Percentiles rank a stretch among this genome's conserved stretches.
These are phyloP conservation scores for Nissolia schottii DNA, from an alignment of 306 rosid genomes.

Conservation along the genomic window DNA sequence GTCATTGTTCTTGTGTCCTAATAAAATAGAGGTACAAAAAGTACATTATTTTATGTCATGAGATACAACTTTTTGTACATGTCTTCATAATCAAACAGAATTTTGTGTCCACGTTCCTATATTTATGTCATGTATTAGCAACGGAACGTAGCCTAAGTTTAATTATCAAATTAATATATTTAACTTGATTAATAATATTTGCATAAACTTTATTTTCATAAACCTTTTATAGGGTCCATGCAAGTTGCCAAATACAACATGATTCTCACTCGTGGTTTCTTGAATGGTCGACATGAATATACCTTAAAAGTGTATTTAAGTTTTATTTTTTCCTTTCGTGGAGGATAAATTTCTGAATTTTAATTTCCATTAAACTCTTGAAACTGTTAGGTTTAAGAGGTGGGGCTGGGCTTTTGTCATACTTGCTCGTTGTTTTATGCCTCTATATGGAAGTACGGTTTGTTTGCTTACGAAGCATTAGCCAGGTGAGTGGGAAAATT, in stretches of 20 bases:
- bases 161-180: background rate
- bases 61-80: no score
- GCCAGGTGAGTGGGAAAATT: slow-evolving; percentile 29
- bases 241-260: background rate
- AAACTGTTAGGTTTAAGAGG: slow-evolving; percentile 13
- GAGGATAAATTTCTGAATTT: background rate
- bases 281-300: background rate
- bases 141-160: no score
- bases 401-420: slow-evolving; percentile 16
- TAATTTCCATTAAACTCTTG: background rate
- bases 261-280: background rate
- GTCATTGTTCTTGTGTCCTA: no score
- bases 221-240: background rate
- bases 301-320: background rate
- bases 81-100: no score
- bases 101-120: no score
- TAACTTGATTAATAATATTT: background rate
- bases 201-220: background rate
- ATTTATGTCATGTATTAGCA: no score
- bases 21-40: no score
- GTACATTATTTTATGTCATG: no score
- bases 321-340: background rate
- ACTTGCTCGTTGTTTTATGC: slow-evolving; percentile 19
- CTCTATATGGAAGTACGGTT: slow-evolving; percentile 19
- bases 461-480: slow-evolving; percentile 25